These are phyloP conservation scores for Globisporangium alternatum DNA, from an alignment of 352 stramenopile genomes.

Conservation along the genomic window DNA sequence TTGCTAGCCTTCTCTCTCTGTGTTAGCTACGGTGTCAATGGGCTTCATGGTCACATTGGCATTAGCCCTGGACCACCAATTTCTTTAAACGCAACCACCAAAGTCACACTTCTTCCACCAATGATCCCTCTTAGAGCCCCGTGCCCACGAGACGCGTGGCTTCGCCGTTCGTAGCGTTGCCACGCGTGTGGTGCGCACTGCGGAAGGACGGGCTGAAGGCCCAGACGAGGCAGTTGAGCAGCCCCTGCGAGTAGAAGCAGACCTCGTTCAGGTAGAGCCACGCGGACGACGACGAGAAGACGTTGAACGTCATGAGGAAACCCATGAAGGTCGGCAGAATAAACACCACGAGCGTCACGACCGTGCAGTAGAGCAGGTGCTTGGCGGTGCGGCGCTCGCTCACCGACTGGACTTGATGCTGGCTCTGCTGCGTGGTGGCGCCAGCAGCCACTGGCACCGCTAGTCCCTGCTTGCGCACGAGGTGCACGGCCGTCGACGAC, in stretches of 20 bases:
- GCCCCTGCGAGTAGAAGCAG: conserved; percentile 62
- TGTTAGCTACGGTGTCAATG: too few species aligned
- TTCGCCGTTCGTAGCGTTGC: conserved; percentile 9
- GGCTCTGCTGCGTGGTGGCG: background rate
- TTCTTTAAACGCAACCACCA: background rate
- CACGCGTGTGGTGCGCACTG: conserved; percentile 31
- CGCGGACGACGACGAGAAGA: conserved; percentile 34
- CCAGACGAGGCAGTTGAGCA: conserved; percentile 57
- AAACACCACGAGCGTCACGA: conserved; percentile 37
- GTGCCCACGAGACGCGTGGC: background rate
- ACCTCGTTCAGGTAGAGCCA: conserved; percentile 56
- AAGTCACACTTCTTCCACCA: background rate
- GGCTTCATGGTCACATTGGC: too few species aligned
- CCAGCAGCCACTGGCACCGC: background rate
- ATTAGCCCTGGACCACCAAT: too few species aligned
- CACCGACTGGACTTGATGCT: conserved; percentile 20
- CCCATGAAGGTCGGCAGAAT: conserved; percentile 46
- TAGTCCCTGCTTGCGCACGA: conserved; percentile 20
- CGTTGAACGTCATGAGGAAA: conserved; percentile 29
- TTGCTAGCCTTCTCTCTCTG: too few species aligned
- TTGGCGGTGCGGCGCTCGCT: conserved; percentile 38
- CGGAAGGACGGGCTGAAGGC: conserved; percentile 57
- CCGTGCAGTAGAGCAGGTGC: conserved; percentile 46
- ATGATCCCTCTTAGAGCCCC: background rate
- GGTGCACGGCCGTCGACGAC: conserved; percentile 30